Evolutionary conservation across 2,329 filamentous ascomycete genomes (phyloP).

Genomic region (Paraconiothyrium sp.): DNA sequence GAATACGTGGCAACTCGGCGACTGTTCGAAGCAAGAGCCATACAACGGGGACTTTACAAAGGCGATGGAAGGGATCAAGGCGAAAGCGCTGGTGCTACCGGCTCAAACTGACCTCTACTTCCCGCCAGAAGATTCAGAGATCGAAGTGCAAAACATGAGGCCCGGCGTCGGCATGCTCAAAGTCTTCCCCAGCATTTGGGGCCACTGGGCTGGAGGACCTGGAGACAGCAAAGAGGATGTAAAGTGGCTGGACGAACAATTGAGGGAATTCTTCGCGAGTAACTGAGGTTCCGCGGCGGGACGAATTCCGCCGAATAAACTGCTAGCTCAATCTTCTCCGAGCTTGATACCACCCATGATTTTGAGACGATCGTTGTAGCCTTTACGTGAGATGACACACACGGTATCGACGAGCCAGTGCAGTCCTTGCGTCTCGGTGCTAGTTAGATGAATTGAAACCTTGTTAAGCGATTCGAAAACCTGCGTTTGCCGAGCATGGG

Average conservation of each 20-base stretch:
- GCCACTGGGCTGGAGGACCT: conserved; percentile 70
- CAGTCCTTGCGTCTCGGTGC: conserved; percentile 18
- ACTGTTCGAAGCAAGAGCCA: conserved; percentile 71
- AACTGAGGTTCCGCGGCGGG: conserved; percentile 20
- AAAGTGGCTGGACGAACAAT: conserved; percentile 73
- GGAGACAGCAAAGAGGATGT: conserved; percentile 76
- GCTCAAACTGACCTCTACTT: conserved; percentile 82
- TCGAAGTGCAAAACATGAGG: conserved; percentile 73
- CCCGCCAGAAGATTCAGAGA: conserved; percentile 80
- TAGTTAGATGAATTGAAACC: conserved; percentile 18
- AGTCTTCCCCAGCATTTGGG: conserved; percentile 70
- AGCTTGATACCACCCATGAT: conserved; percentile 27
- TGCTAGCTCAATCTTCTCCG: conserved; percentile 12
- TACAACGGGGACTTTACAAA: conserved; percentile 73
- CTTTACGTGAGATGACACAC: conserved; percentile 39
- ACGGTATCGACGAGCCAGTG: conserved; percentile 39
- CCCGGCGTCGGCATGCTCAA: conserved; percentile 65
- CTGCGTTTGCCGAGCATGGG: conserved; percentile 20
- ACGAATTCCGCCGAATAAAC: background rate
- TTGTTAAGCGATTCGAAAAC: conserved; percentile 29
- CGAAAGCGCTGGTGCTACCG: conserved; percentile 76
- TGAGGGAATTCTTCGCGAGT: conserved; percentile 62
- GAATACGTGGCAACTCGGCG: conserved; percentile 79
- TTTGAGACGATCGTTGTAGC: conserved; percentile 36
- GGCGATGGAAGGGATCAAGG: conserved; percentile 72